A percentile compares a stretch with the other conserved stretches of the same genome.
These are phyloP conservation scores for Phytopythium kandeliae DNA, from an alignment of 352 stramenopile species.

Conservation along the genomic window DNA sequence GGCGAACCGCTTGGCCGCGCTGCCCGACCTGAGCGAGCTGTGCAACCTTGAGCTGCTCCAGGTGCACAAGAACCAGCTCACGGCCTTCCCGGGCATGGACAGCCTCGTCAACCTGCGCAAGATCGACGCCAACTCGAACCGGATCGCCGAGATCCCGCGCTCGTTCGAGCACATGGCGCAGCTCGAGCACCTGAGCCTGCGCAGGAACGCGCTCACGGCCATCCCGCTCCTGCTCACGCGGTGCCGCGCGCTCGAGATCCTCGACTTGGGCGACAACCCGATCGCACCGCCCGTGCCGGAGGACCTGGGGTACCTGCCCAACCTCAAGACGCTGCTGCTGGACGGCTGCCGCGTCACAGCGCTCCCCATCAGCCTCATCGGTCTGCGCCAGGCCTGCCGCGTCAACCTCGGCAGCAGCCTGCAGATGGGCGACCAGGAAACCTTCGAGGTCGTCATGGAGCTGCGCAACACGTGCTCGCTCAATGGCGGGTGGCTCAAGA, in stretches of 20 bases:
- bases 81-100: slow-evolving; percentile 51
- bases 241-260: slow-evolving; percentile 53
- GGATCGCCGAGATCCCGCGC: slow-evolving; percentile 38
- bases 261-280: slow-evolving; percentile 68
- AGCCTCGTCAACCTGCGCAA: slow-evolving; percentile 60
- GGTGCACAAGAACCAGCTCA: slow-evolving; percentile 56
- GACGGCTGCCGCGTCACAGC: slow-evolving; percentile 37
- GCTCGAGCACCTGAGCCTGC: slow-evolving; percentile 60
- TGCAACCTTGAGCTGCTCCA: slow-evolving; percentile 58
- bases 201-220: slow-evolving; percentile 46
- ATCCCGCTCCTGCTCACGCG: slow-evolving; percentile 38
- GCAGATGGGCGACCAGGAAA: slow-evolving; percentile 62
- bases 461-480: slow-evolving; percentile 37
- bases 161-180: slow-evolving; percentile 48
- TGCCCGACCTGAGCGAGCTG: slow-evolving; percentile 44
- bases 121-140: slow-evolving; percentile 76
- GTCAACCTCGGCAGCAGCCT: slow-evolving; percentile 50
- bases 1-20: slow-evolving; percentile 36
- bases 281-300: slow-evolving; percentile 34
- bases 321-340: slow-evolving; percentile 65
- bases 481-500: slow-evolving; percentile 66
- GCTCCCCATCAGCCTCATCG: slow-evolving; percentile 65
- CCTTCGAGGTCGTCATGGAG: slow-evolving; percentile 53
- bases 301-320: slow-evolving; percentile 32
- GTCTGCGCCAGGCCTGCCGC: slow-evolving; percentile 39